A percentile compares a stretch with the other conserved stretches of the same genome.
Evolutionary conservation across 805 yeast genomes (phyloP).

Genomic region (Saccharomyces kudriavzevii): DNA sequence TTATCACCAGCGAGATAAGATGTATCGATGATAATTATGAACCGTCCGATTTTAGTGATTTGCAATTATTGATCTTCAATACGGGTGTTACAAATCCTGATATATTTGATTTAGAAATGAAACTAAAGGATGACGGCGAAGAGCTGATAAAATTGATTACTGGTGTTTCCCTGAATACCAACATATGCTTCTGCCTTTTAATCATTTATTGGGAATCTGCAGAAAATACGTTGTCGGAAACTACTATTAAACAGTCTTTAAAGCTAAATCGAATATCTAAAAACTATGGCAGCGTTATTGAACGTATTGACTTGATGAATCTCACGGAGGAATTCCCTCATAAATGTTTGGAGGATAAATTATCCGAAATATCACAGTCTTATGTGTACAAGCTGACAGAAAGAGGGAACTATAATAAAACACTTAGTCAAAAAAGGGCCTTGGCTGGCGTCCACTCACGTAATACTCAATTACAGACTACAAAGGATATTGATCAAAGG

Average conservation of each 20-base stretch:
- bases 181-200: slow-evolving; percentile 28
- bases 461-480: slow-evolving; percentile 3
- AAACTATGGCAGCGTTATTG: slow-evolving; percentile 23
- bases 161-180: slow-evolving; percentile 30
- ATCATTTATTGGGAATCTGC: slow-evolving; percentile 37
- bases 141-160: slow-evolving; percentile 30
- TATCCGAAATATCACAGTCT: slow-evolving; percentile 21
- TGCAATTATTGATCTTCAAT: slow-evolving; percentile 33
- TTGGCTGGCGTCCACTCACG: slow-evolving; percentile 9
- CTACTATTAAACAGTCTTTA: slow-evolving; percentile 13
- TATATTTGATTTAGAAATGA: slow-evolving; percentile 31
- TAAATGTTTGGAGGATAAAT: slow-evolving; percentile 22
- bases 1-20: slow-evolving; percentile 13
- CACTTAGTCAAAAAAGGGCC: slow-evolving; percentile 12
- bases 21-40: slow-evolving; percentile 20
- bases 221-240: slow-evolving; percentile 17
- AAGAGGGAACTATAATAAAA: slow-evolving; percentile 27
- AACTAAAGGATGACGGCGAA: slow-evolving; percentile 28
- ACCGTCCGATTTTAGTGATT: slow-evolving; percentile 21
- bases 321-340: slow-evolving; percentile 28
- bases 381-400: slow-evolving; percentile 27
- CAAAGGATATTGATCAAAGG: slow-evolving; percentile 21
- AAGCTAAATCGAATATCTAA: slow-evolving; percentile 26
- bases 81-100: slow-evolving; percentile 30
- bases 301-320: slow-evolving; percentile 23